phyloP scores from a whole-genome alignment of 495 filamentous ascomycete species.

The Penicillium taxi region DNA sequence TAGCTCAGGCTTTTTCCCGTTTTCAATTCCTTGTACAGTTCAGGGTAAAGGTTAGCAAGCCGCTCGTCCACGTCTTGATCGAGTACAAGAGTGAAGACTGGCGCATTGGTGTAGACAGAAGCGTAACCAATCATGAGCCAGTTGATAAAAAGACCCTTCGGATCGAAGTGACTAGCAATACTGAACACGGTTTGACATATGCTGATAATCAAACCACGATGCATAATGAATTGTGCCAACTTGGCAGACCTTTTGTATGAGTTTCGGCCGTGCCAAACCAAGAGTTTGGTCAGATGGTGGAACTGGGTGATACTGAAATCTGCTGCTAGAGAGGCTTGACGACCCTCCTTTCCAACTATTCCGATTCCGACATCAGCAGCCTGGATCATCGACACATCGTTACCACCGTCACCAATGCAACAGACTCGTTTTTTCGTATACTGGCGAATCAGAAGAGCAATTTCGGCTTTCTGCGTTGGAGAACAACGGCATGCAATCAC shows the following conservation, averaged over 20 bases:
- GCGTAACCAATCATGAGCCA: slow-evolving; percentile 98
- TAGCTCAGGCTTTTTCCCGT: slow-evolving; percentile 77
- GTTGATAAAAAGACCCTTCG: slow-evolving; percentile 88
- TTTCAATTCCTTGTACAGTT: slow-evolving; percentile 94
- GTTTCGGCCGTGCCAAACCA: slow-evolving; percentile 97
- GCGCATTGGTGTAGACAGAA: slow-evolving; percentile 88
- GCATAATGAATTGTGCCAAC: slow-evolving; percentile 96
- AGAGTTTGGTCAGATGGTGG: slow-evolving; percentile 87
- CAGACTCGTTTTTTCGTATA: slow-evolving; percentile 90
- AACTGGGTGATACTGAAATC: slow-evolving; percentile 96
- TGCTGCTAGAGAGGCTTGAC: slow-evolving; percentile 87
- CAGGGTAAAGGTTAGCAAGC: slow-evolving; percentile 89
- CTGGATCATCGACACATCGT: slow-evolving; percentile 99
- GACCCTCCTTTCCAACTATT: slow-evolving; percentile 95
- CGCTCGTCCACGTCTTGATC: slow-evolving; percentile 92
- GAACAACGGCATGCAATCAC: slow-evolving; percentile 97
- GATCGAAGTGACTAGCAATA: slow-evolving; percentile 83
- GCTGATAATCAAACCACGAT: slow-evolving; percentile 87
- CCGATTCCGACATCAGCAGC: slow-evolving; percentile 96
- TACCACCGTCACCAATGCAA: slow-evolving; percentile 95
- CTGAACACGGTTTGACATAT: slow-evolving; percentile 97
- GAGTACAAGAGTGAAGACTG: slow-evolving; percentile 92
- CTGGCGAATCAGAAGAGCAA: slow-evolving; percentile 83
- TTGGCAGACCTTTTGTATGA: slow-evolving; percentile 95
- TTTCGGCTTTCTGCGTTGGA: slow-evolving; percentile 92